phyloP scores from a whole-genome alignment of 768 basidiomycete species.

The Tephrocybe rancida region DNA sequence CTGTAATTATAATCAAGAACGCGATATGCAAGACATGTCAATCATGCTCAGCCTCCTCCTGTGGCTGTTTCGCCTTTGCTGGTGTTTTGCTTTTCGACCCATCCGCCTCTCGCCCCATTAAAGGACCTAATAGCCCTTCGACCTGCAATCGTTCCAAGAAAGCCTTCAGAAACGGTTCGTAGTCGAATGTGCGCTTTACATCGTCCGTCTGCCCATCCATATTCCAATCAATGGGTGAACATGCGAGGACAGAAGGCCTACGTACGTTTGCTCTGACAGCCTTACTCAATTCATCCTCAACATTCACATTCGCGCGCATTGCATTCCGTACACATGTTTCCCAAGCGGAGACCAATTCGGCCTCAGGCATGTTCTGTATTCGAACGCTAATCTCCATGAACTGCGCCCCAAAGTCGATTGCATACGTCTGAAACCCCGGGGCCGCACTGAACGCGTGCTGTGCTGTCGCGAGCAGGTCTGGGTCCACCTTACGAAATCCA shows the following conservation, averaged over 20 bases:
- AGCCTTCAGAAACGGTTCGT: slow-evolving; percentile 58
- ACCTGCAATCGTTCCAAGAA: slow-evolving; percentile 44
- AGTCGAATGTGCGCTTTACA: slow-evolving; percentile 61
- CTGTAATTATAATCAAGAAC: background rate
- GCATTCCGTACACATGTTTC: slow-evolving; percentile 45
- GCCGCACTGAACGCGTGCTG: slow-evolving; percentile 30
- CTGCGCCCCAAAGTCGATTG: slow-evolving; percentile 45
- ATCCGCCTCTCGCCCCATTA: slow-evolving; percentile 40
- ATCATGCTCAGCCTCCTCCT: background rate
- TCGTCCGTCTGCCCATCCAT: slow-evolving; percentile 48
- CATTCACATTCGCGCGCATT: slow-evolving; percentile 36
- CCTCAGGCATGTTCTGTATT: slow-evolving; percentile 45
- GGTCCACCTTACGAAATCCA: slow-evolving; percentile 39
- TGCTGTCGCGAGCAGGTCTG: slow-evolving; percentile 29
- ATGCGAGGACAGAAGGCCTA: slow-evolving; percentile 1
- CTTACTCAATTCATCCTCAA: slow-evolving; percentile 55
- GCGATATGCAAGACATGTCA: background rate
- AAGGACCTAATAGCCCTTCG: slow-evolving; percentile 47
- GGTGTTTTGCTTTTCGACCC: slow-evolving; percentile 28
- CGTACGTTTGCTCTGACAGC: slow-evolving; percentile 47
- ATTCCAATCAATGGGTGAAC: slow-evolving; percentile 4
- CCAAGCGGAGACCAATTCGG: slow-evolving; percentile 44
- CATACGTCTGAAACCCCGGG: slow-evolving; percentile 33
- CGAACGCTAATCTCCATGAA: slow-evolving; percentile 43
- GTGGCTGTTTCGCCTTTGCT: slow-evolving; percentile 8